Evolutionary conservation across 805 yeast genomes (phyloP).

Genomic region (Dipodascopsis uninucleata): DNA sequence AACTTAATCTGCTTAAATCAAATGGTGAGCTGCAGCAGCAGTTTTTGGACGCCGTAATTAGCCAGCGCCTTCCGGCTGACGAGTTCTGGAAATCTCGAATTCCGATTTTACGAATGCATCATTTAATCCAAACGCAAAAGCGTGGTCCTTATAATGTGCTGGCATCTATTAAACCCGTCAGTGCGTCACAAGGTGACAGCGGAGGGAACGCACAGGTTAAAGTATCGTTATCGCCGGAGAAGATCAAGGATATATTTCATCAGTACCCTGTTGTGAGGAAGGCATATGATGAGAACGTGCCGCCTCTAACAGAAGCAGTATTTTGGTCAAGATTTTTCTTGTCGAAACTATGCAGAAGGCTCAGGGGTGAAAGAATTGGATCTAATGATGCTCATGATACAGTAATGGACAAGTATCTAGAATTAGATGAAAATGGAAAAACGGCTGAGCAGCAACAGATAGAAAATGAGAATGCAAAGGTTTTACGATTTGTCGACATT

Average conservation of each 20-base stretch:
- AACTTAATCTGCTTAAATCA: conserved; percentile 68
- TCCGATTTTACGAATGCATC: conserved; percentile 76
- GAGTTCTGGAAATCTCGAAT: conserved; percentile 41
- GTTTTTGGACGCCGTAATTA: conserved; percentile 85
- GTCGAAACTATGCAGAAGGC: conserved; percentile 78
- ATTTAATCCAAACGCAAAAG: conserved; percentile 77
- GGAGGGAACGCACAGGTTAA: conserved; percentile 56
- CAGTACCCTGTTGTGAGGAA: conserved; percentile 88
- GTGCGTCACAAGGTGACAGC: conserved; percentile 83
- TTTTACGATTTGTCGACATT: conserved; percentile 71
- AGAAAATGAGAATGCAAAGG: conserved; percentile 39
- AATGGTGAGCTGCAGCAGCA: conserved; percentile 66
- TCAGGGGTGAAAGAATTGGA: conserved; percentile 83
- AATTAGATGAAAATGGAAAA: conserved; percentile 58
- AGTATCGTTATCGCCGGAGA: conserved; percentile 86
- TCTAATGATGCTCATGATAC: conserved; percentile 77
- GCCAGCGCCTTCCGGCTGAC: conserved; percentile 57
- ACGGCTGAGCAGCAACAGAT: conserved; percentile 27
- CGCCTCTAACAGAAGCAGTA: conserved; percentile 81
- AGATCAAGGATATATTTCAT: conserved; percentile 80
- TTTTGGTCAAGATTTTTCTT: conserved; percentile 96
- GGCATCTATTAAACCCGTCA: conserved; percentile 80
- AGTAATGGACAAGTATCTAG: conserved; percentile 77
- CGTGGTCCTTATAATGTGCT: conserved; percentile 91
- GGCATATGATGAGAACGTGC: conserved; percentile 89